Percentiles rank a stretch among this genome's conserved stretches.
Conservation (phyloP, 345 rosid genomes). For the Salix koriyanagi region DNA sequence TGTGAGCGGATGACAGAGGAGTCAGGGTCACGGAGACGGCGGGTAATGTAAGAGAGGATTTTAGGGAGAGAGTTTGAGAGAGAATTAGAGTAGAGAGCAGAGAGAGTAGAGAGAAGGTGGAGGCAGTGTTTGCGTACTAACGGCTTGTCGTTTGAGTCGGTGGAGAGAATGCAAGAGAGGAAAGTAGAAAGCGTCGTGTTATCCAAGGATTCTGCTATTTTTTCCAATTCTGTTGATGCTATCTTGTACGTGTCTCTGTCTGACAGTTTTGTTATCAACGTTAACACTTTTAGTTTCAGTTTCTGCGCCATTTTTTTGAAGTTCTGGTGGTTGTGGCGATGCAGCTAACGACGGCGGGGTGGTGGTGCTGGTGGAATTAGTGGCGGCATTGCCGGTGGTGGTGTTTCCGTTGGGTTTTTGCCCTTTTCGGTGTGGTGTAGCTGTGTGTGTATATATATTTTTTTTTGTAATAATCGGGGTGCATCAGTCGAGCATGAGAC, state of each 20-base stretch:
- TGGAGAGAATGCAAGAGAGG: slow-evolving; percentile 64
- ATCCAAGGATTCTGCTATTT: slow-evolving; percentile 57
- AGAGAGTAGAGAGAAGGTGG: slow-evolving; percentile 55
- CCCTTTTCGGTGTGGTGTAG: not conserved
- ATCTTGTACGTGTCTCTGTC: slow-evolving; percentile 76
- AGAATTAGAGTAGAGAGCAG: slow-evolving; percentile 43
- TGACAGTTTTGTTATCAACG: slow-evolving; percentile 62
- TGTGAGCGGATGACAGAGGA: slow-evolving; percentile 64
- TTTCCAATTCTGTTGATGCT: slow-evolving; percentile 70
- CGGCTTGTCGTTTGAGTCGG: slow-evolving; percentile 64
- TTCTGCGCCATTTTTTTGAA: slow-evolving; percentile 43
- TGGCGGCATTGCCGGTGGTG: slow-evolving; percentile 27
- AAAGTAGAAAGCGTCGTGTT: slow-evolving; percentile 52
- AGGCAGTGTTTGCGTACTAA: slow-evolving; percentile 73
- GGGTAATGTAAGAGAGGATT: slow-evolving; percentile 57
- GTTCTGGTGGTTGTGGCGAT: not conserved
- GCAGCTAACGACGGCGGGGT: not conserved
- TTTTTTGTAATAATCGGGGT: too few species aligned
- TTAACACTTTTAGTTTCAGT: slow-evolving; percentile 49
- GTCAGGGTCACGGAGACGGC: slow-evolving; percentile 79
- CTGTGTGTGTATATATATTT: too few species aligned
- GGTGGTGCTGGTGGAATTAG: slow-evolving; percentile 20
- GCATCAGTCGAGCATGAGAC: not conserved
- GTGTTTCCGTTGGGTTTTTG: not conserved
- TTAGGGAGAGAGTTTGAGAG: slow-evolving; percentile 62